Conservation (phyloP, 805 yeast genomes). For the Myxozyma monticola region DNA sequence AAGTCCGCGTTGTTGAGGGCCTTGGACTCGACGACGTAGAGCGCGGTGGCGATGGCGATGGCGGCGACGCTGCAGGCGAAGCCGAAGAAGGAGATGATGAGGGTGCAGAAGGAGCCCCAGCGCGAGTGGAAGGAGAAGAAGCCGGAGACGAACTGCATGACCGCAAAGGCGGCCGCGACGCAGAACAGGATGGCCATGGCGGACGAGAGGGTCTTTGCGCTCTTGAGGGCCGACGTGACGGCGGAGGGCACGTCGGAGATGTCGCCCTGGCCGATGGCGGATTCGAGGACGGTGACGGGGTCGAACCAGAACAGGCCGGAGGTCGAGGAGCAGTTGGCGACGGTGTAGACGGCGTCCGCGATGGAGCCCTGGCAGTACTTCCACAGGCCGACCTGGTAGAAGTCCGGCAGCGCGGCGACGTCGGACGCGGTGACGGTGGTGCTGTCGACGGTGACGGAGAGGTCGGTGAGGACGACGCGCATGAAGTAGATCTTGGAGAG, state of each 20-base stretch:
- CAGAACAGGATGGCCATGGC: conserved; percentile 60
- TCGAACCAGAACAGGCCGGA: conserved; percentile 57
- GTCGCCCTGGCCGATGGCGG: conserved; percentile 31
- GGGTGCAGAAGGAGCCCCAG: conserved; percentile 48
- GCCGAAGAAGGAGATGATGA: conserved; percentile 44
- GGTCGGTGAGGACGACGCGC: conserved; percentile 46
- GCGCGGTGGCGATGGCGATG: conserved; percentile 63
- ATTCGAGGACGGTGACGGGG: conserved; percentile 44
- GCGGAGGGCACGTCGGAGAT: conserved; percentile 38
- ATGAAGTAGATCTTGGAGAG: conserved; percentile 50
- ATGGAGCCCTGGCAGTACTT: conserved; percentile 57
- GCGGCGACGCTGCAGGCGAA: conserved; percentile 45
- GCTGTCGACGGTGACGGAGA: conserved; percentile 34
- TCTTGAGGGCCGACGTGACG: conserved; percentile 56
- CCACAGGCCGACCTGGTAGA: conserved; percentile 60
- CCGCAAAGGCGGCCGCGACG: conserved; percentile 49
- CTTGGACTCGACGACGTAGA: conserved; percentile 50
- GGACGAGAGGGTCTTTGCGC: conserved; percentile 51
- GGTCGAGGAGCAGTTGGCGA: conserved; percentile 56
- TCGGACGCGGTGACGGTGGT: conserved; percentile 27
- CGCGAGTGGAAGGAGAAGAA: conserved; percentile 50
- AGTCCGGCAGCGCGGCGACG: conserved; percentile 46
- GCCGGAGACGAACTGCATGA: conserved; percentile 44
- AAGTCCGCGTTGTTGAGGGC: conserved; percentile 49
- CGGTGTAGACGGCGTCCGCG: conserved; percentile 38